These are phyloP conservation scores for Macrolepiota fuliginosa DNA, from an alignment of 768 basidiomycete species.

Conservation along the genomic window DNA sequence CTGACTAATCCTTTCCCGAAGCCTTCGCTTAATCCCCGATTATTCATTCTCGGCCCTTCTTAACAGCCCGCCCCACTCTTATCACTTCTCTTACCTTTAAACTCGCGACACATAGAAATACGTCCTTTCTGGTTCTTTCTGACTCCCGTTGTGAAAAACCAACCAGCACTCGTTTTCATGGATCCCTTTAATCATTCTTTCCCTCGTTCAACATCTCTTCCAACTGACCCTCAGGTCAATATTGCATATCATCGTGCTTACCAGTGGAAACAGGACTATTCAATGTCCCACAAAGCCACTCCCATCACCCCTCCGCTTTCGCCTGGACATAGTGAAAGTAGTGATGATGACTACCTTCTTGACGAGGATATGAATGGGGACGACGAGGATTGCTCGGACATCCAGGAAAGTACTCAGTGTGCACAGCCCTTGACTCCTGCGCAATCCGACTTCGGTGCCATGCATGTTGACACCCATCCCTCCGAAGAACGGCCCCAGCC, in stretches of 20 bases:
- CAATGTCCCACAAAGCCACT: slow-evolving; percentile 1
- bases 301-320: slow-evolving; percentile 20
- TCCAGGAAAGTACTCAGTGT: slow-evolving; percentile 3
- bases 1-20: not conserved
- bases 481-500: slow-evolving; percentile 20
- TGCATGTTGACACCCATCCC: slow-evolving; percentile 6
- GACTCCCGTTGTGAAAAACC: not conserved
- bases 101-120: not conserved
- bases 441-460: slow-evolving; percentile 9
- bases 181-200: slow-evolving; percentile 17
- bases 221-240: slow-evolving; percentile 13
- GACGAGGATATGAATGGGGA: slow-evolving; percentile 12
- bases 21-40: slow-evolving; percentile 4
- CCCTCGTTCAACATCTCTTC: slow-evolving; percentile 32
- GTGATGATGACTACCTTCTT: slow-evolving; percentile 13
- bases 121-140: not conserved
- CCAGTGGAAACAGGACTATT: not conserved
- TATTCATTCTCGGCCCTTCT: slow-evolving; percentile 5
- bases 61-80: slow-evolving; percentile 1
- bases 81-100: not conserved
- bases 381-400: slow-evolving; percentile 1
- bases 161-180: slow-evolving; percentile 7
- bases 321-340: slow-evolving; percentile 12
- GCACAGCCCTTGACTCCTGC: slow-evolving; percentile 12
- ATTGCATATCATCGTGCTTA: slow-evolving; percentile 2